Evolutionary conservation across 345 rosid species (phyloP), one percentile per base, ranked within the genome.

Genomic region (Tarenaya hassleriana): DNA sequence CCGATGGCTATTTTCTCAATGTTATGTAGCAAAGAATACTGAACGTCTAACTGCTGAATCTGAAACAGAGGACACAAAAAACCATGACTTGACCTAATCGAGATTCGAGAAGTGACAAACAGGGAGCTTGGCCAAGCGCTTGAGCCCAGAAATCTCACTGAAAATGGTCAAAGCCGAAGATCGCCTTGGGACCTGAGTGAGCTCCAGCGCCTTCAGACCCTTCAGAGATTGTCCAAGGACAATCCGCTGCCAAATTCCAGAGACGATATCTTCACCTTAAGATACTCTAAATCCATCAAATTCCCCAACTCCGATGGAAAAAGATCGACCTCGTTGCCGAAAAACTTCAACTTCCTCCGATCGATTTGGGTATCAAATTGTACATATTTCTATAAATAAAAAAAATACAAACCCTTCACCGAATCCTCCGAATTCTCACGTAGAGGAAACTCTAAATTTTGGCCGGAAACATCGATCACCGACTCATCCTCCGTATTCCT

Each of bases 191-290:
- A 70, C 84, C 67, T 76, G 82, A 34, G 88, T 80, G 16, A 92
- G 70, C 58, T 92, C 91, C 13, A 92, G 90, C 81, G 85, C 98
- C n/a, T n/a, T n/a, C n/a, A n/a, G n/a, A n/a, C n/a, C n/a, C 70
- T 81, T 92, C 64, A 92, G 64, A 92, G 69, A 63, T 83, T 85
- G 32, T 60, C 72, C 73, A 84, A 74, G 18, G 77, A 67, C 55
- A 83, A 58, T 13, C 86, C 83, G 21, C 68, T 72, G 5, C 73
- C 77, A 24, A 85, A 60, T 7, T 76, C 85, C 8, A 78, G 83
- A 0, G 83, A 63, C 1, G 97, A 81, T 16, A 92, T 47, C 72
- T 81, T 88, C 53, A 92, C 84, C 67, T 88, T 97, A 69, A 88
- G 75, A 29, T 84, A 66, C 71, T 92, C 98, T 69, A 92, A 73